phyloP scores from a whole-genome alignment of 176 grass and related monocot genomes.

The Miscanthus lutarioriparius region DNA sequence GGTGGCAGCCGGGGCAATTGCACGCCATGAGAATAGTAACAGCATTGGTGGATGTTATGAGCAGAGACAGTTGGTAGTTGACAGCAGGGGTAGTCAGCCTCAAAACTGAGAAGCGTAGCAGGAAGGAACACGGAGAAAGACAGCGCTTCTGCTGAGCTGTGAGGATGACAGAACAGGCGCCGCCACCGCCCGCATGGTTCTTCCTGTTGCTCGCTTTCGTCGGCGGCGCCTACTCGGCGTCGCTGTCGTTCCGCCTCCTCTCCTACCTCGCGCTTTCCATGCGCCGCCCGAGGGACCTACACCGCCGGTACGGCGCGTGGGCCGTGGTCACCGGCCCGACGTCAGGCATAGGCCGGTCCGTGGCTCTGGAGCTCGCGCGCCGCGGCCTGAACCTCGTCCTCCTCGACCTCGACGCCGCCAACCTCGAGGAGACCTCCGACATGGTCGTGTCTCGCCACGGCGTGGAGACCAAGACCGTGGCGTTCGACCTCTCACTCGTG shows the following conservation, averaged over 20 bases:
- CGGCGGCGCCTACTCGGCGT: background rate
- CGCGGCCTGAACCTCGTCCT: constrained; percentile 55
- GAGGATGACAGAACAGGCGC: background rate
- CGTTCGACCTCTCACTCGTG: constrained; percentile 44
- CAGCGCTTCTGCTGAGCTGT: background rate
- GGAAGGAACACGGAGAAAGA: background rate
- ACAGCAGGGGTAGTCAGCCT: background rate
- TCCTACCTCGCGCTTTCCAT: background rate
- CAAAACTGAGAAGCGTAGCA: too few species aligned
- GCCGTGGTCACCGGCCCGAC: constrained; percentile 55
- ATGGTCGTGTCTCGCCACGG: background rate
- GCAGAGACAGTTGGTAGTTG: too few species aligned
- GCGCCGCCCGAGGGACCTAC: constrained; percentile 10
- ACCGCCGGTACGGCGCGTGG: constrained; percentile 48
- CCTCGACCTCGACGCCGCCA: constrained; percentile 48
- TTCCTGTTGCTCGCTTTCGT: background rate
- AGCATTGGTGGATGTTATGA: too few species aligned
- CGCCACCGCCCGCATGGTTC: background rate
- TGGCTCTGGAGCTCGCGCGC: constrained; percentile 47
- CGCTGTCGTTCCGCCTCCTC: background rate
- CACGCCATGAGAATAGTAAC: too few species aligned
- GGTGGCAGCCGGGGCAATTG: too few species aligned
- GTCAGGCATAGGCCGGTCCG: constrained; percentile 51
- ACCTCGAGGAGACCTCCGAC: constrained; percentile 42
- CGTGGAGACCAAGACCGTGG: constrained; percentile 28